Evolutionary conservation across 805 yeast species (phyloP).

Genomic region (Metschnikowia gelsemii): DNA sequence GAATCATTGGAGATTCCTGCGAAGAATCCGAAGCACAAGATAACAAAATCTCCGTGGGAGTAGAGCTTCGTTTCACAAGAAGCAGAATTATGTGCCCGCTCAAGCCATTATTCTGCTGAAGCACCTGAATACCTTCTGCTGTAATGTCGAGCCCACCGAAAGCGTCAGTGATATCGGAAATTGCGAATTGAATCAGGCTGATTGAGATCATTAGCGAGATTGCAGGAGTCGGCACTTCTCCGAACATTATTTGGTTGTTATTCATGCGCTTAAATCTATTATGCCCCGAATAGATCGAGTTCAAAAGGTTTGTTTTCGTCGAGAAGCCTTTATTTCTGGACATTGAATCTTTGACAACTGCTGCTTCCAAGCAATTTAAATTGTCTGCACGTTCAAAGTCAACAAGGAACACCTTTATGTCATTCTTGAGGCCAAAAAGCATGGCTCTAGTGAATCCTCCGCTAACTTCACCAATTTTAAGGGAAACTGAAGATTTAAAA

Average conservation of each 20-base stretch:
- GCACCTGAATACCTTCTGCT: slow-evolving; percentile 20
- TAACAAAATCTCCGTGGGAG: not conserved
- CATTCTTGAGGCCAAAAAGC: slow-evolving; percentile 1
- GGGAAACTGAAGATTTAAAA: slow-evolving; percentile 1
- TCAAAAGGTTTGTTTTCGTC: slow-evolving; percentile 5
- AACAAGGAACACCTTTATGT: not conserved
- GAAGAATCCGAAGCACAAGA: not conserved
- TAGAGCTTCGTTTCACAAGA: slow-evolving; percentile 12
- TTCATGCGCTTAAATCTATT: slow-evolving; percentile 14
- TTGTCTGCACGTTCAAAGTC: slow-evolving; percentile 1
- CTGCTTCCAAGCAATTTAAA: slow-evolving; percentile 4
- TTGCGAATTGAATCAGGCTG: slow-evolving; percentile 20
- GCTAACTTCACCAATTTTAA: slow-evolving; percentile 19
- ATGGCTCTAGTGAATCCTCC: slow-evolving; percentile 9
- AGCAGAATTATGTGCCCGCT: slow-evolving; percentile 26
- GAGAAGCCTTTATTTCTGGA: not conserved
- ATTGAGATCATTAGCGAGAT: slow-evolving; percentile 35
- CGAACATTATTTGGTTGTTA: slow-evolving; percentile 8
- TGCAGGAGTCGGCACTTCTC: slow-evolving; percentile 31
- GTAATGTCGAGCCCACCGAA: slow-evolving; percentile 29
- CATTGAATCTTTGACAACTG: not conserved
- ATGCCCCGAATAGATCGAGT: slow-evolving; percentile 13
- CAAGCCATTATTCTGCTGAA: slow-evolving; percentile 18
- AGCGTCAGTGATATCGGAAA: slow-evolving; percentile 20
- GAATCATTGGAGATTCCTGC: slow-evolving; percentile 25